Evolutionary conservation across 371 early-diverging fungal species (phyloP), one percentile per base, ranked within the genome.

Genomic region (Actinomortierella wolfii): DNA sequence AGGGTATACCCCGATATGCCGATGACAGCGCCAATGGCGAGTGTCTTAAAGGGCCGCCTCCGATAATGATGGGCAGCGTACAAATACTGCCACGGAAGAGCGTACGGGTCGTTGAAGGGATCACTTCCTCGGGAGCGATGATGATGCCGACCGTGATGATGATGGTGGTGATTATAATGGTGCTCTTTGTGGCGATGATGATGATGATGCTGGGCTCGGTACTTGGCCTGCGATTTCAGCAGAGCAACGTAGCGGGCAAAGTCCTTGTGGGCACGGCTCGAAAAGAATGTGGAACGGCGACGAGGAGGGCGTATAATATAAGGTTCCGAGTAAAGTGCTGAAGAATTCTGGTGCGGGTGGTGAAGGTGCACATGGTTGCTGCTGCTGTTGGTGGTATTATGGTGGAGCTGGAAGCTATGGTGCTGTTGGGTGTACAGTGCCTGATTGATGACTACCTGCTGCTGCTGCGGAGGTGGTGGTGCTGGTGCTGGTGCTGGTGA

Each of bases 1-100:
- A 54, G 58, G 28, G 56, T 67, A 61, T 54, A 67, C 23, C 62
- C 45, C 14, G 44, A 40, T 42, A 21, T 48, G 52, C 23, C 39
- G 41, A 15, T 49, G 44, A 17, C 53, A 41, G 11, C 46, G 58
- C 7, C 43, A 29, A 2, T 53, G 54, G 41, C 46, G n/a, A 1
- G 41, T 42, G 13, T 18, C 11, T 24, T 51, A 47, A 34, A 34
- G 49, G 50, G 55, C 11, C 41, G 43, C 20, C 21, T 45, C 24
- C 49, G 54, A 20, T 54, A 43, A 21, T 51, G 52, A 7, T 40
- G 45, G 20, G 26, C 45, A 21, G 24, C 48, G 39, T 56, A 28
- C 28, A 26, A 42, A 26, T 26, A 43, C n/a, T 25, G 55, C 13
- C 42, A 59, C 56, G 46, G 28, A 40, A 39, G 28, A 4, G 26